These are phyloP conservation scores for Entonaema liquescens DNA, from an alignment of 495 filamentous ascomycete genomes.

Conservation along the genomic window DNA sequence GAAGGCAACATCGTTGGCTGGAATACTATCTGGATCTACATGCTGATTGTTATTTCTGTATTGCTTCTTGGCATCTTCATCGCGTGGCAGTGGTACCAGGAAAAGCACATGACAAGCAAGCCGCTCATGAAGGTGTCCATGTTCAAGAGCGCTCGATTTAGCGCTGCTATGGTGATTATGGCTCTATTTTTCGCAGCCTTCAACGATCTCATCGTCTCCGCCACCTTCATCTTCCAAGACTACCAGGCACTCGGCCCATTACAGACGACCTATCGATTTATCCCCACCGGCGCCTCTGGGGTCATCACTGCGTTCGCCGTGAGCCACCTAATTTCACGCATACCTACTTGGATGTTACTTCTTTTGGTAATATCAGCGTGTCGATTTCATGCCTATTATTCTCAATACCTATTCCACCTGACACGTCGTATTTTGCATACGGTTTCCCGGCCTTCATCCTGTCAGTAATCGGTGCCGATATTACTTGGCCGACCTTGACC, in stretches of 20 bases:
- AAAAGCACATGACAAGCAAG: slow-evolving; percentile 51
- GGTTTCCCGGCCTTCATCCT: slow-evolving; percentile 66
- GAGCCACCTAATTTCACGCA: slow-evolving; percentile 61
- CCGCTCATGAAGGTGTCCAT: slow-evolving; percentile 68
- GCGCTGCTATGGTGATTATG: slow-evolving; percentile 68
- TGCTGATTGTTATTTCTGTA: slow-evolving; percentile 69
- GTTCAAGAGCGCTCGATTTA: slow-evolving; percentile 62
- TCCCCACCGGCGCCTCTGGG: slow-evolving; percentile 66
- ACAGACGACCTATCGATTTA: slow-evolving; percentile 68
- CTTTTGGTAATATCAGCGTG: slow-evolving; percentile 60
- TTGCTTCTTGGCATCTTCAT: slow-evolving; percentile 67
- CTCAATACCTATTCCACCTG: slow-evolving; percentile 62
- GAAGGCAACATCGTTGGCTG: slow-evolving; percentile 74
- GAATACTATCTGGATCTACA: slow-evolving; percentile 70
- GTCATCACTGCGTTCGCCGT: slow-evolving; percentile 59
- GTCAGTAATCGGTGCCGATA: slow-evolving; percentile 67
- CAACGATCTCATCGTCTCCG: slow-evolving; percentile 66
- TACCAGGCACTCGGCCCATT: slow-evolving; percentile 63
- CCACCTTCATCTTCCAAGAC: slow-evolving; percentile 71
- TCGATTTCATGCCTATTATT: slow-evolving; percentile 62
- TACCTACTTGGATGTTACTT: slow-evolving; percentile 63
- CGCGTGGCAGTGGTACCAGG: slow-evolving; percentile 70
- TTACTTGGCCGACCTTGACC: slow-evolving; percentile 64
- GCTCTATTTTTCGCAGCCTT: slow-evolving; percentile 67
- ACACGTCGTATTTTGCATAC: slow-evolving; percentile 67